Evolutionary conservation across 768 basidiomycete species (phyloP).

Genomic region (Lyophyllum decastes): DNA sequence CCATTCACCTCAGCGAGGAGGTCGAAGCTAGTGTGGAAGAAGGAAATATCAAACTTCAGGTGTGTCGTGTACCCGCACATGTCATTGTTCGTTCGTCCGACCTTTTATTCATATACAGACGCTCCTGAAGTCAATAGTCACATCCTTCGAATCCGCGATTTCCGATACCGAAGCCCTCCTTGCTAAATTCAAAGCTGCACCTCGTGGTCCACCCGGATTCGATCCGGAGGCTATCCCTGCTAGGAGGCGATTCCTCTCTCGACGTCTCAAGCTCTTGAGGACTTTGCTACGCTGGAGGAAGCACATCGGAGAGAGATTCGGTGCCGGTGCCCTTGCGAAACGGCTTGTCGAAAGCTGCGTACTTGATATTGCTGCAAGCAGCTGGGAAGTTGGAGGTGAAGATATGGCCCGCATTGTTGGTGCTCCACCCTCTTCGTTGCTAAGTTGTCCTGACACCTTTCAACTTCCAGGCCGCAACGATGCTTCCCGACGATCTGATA

Average conservation of each 20-base stretch:
- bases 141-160: slow-evolving; percentile 56
- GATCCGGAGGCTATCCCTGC: slow-evolving; percentile 77
- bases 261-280: slow-evolving; percentile 68
- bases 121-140: slow-evolving; percentile 54
- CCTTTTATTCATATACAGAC: slow-evolving; percentile 37
- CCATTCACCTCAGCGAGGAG: slow-evolving; percentile 79
- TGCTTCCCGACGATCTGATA: slow-evolving; percentile 37
- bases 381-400: slow-evolving; percentile 89
- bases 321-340: slow-evolving; percentile 53
- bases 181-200: slow-evolving; percentile 45
- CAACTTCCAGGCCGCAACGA: slow-evolving; percentile 31
- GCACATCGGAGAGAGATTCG: slow-evolving; percentile 61
- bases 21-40: slow-evolving; percentile 72
- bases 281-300: slow-evolving; percentile 81
- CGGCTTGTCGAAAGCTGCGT: slow-evolving; percentile 62
- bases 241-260: slow-evolving; percentile 65
- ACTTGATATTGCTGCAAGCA: slow-evolving; percentile 65
- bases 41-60: slow-evolving; percentile 66
- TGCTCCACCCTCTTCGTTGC: slow-evolving; percentile 10
- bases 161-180: slow-evolving; percentile 50
- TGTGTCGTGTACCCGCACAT: slow-evolving; percentile 25
- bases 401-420: slow-evolving; percentile 61
- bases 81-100: not conserved
- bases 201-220: slow-evolving; percentile 47
- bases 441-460: not conserved